Percentiles rank a stretch among this genome's conserved stretches.
phyloP scores from a whole-genome alignment of 257 asterid genomes.

The Coffea canephora region DNA sequence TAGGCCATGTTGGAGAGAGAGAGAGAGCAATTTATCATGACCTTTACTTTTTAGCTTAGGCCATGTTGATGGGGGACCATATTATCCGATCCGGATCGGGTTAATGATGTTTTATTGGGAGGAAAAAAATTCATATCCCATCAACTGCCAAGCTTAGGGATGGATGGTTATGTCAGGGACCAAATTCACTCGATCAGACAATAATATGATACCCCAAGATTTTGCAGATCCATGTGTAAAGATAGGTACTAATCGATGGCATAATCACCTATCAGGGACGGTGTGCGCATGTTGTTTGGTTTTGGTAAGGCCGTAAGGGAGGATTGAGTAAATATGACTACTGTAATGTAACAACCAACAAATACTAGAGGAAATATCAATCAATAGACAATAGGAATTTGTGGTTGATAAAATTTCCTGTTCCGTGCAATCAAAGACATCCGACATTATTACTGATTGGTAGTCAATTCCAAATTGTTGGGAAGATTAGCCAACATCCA shows the following conservation, averaged over 20 bases:
- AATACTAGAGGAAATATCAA: neutral
- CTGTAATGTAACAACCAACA: neutral
- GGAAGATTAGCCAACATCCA: neutral
- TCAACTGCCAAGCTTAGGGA: conserved; percentile 1
- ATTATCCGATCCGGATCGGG: conserved; percentile 10
- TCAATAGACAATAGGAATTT: neutral
- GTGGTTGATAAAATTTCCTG: neutral
- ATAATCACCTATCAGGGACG: neutral
- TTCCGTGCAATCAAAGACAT: neutral
- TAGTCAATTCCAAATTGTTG: neutral
- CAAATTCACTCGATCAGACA: neutral
- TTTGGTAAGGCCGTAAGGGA: neutral
- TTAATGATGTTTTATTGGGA: neutral
- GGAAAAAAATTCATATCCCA: neutral
- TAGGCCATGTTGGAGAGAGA: conserved; percentile 22
- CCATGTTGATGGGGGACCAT: conserved; percentile 27
- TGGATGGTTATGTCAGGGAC: neutral
- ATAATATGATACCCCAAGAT: too few relatives aligned
- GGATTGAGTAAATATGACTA: neutral
- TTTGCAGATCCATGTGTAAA: neutral
- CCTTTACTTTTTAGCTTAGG: neutral
- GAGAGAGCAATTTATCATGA: conserved; percentile 28
- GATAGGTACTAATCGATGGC: neutral
- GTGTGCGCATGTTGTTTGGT: neutral
- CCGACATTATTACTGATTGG: neutral